Evolutionary conservation across 441 rosid genomes (phyloP).

Genomic region (Caryocar brasiliense): DNA sequence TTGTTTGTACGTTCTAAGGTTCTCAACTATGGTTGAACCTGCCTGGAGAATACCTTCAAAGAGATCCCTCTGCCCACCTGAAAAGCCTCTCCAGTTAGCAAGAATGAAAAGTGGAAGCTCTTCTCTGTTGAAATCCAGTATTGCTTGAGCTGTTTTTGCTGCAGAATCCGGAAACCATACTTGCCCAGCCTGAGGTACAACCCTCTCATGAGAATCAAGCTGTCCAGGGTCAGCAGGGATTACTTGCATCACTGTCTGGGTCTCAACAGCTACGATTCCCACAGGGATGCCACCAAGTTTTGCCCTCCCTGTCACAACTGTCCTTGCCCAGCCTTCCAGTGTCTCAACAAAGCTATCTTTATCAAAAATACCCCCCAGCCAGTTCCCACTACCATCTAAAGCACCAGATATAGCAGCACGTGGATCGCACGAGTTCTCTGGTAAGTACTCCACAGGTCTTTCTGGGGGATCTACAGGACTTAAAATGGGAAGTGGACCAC

Average conservation of each 20-base stretch:
- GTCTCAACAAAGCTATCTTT: conserved; percentile 87
- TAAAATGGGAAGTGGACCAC: conserved; percentile 71
- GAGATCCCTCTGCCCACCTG: conserved; percentile 98
- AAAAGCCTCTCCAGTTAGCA: conserved; percentile 99
- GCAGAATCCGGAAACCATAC: conserved; percentile 99
- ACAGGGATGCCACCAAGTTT: conserved; percentile 98
- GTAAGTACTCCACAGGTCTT: conserved; percentile 77
- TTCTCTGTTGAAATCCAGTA: conserved; percentile 91
- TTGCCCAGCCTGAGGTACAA: conserved; percentile 99
- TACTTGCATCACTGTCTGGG: conserved; percentile 96
- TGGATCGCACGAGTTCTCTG: conserved; percentile 91
- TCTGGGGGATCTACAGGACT: conserved; percentile 70
- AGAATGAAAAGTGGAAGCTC: conserved; percentile 94
- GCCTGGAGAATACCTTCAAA: conserved; percentile 99
- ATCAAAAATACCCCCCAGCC: conserved; percentile 97
- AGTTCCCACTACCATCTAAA: conserved; percentile 56
- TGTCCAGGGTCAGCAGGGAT: conserved; percentile 99
- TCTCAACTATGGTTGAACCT: conserved; percentile 96
- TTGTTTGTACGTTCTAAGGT: conserved; percentile 88
- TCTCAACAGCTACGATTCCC: conserved; percentile 98
- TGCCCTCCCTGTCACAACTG: conserved; percentile 98
- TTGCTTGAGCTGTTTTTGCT: conserved; percentile 90
- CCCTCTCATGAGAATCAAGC: conserved; percentile 97
- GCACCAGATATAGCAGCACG: conserved; percentile 86
- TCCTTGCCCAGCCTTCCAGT: conserved; percentile 99